These are phyloP conservation scores for Climacium dendroides DNA, from an alignment of 225 moss, liverwort and hornwort species.

Conservation along the genomic window DNA sequence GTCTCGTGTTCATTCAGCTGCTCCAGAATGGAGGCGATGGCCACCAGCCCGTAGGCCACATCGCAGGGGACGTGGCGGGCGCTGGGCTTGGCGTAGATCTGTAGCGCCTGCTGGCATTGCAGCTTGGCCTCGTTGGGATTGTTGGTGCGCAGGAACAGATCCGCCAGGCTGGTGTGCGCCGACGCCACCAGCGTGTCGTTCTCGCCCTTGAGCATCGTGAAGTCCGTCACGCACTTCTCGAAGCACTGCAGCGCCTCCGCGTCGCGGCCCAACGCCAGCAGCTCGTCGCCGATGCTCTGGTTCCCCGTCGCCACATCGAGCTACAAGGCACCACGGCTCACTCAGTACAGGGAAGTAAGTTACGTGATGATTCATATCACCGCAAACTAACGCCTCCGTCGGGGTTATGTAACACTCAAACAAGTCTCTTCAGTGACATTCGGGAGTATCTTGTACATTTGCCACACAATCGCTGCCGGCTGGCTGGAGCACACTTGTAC, in stretches of 20 bases:
- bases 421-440: neutral
- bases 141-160: conserved; percentile 63
- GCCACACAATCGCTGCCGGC: neutral
- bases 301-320: conserved; percentile 84
- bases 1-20: conserved; percentile 59
- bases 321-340: neutral
- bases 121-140: conserved; percentile 61
- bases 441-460: neutral
- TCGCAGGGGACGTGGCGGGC: conserved; percentile 56
- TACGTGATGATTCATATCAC: neutral
- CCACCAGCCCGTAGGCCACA: conserved; percentile 58
- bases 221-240: conserved; percentile 59
- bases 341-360: neutral
- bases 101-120: conserved; percentile 59
- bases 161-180: conserved; percentile 54
- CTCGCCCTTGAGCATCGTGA: conserved; percentile 65
- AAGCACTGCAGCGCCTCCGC: conserved; percentile 64
- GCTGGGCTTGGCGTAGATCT: conserved; percentile 60
- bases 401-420: neutral
- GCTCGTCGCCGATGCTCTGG: conserved; percentile 66
- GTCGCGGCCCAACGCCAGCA: conserved; percentile 73
- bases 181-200: conserved; percentile 53
- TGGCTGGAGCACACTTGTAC: neutral
- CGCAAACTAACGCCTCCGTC: neutral
- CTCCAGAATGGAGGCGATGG: conserved; percentile 59